A percentile compares a stretch with the other conserved stretches of the same genome.
phyloP scores from a whole-genome alignment of 768 basidiomycete genomes.

The Lentinula boryana region DNA sequence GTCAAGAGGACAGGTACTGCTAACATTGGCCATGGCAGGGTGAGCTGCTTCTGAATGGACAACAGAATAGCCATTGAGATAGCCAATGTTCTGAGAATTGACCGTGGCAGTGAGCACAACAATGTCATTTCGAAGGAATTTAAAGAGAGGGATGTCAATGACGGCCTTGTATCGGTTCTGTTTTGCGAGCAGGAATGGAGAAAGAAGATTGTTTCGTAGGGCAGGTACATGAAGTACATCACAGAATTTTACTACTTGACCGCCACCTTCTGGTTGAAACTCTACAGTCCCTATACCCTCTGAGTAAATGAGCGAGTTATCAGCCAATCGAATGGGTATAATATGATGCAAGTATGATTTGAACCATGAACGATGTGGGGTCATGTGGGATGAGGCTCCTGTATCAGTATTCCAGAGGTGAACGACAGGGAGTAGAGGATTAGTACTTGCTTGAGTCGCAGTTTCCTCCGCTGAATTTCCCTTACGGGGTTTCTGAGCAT shows the following conservation, averaged over 20 bases:
- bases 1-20: too few relatives aligned
- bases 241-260: conserved; percentile 7
- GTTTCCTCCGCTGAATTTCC: conserved; percentile 3
- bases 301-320: conserved; percentile 16
- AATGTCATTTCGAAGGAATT: neutral
- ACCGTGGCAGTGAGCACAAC: neutral
- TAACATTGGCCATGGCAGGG: neutral
- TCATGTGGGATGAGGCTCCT: conserved; percentile 28
- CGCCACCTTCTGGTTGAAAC: conserved; percentile 9
- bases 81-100: neutral
- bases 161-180: neutral
- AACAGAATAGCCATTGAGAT: neutral
- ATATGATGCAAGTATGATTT: conserved; percentile 8
- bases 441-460: conserved; percentile 12
- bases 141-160: neutral
- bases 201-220: neutral
- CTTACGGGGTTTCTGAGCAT: neutral
- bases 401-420: conserved; percentile 23
- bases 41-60: neutral
- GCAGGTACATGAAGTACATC: conserved; percentile 14
- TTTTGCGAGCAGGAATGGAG: neutral
- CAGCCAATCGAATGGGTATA: conserved; percentile 18
- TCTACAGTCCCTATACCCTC: conserved; percentile 16
- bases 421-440: conserved; percentile 6
- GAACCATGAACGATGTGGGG: conserved; percentile 24